Evolutionary conservation across 306 rosid genomes (phyloP), one percentile per base, ranked within the genome.

Genomic region (Abrus precatorius): DNA sequence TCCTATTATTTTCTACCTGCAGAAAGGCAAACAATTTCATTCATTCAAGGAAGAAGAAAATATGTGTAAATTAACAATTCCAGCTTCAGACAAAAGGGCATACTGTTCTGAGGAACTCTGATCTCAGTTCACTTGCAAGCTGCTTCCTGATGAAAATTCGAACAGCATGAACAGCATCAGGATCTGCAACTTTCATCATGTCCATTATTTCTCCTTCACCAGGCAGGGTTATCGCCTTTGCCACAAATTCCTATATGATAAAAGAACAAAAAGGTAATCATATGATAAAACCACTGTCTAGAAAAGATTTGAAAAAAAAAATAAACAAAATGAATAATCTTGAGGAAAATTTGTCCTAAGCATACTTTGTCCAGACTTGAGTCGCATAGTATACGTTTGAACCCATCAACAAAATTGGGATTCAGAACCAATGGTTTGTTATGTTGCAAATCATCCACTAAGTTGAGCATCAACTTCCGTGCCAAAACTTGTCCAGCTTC

Each of bases 131-230:
- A 76, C 61, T 77, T 34, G 99, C 97, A 74, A 95, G 96, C 83
- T 92, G 94, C 87, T 93, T 95, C 89, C 91, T 85, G 80, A 96
- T 90, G 88, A 93, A 95, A 69, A 77, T 56, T 63, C 98, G 97
- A 75, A 95, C 97, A 45, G 94, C 84, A 76, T 93, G 90, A 79
- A 93, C 99, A 80, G 99, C 97, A 77, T 93, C 97, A 33, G 99
- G 99, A 87, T 95, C 99, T n/a, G 98, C 98, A 82, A 96, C 89
- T 74, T 83, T 82, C 99, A 96, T 93, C 92, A 96, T 76, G 82
- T 96, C 99, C 99, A 96, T 96, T 90, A 96, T 91, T 84, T 96
- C 99, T 68, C 97, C 98, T 83, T 87, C 99, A 6, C 99, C 97
- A 8, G 99, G 99, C n/a, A 96, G 88, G 61, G 98, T 92, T 69